Evolutionary conservation across 768 basidiomycete genomes (phyloP).

Genomic region (Lentinula guzmanii): DNA sequence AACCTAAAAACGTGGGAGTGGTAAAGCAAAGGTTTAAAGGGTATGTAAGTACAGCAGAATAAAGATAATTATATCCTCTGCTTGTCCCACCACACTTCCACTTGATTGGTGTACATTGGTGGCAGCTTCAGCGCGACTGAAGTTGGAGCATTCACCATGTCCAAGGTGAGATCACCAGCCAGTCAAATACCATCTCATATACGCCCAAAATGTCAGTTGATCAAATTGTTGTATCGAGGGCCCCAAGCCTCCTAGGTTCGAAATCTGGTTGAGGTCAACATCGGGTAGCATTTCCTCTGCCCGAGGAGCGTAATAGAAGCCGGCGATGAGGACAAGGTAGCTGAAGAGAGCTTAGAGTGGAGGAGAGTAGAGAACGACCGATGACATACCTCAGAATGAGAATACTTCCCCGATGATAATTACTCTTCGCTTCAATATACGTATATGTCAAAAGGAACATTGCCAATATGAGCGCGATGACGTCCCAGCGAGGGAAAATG

Average conservation of each 20-base stretch:
- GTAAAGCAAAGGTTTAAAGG: neutral
- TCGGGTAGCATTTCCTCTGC: conserved; percentile 30
- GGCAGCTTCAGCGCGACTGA: neutral
- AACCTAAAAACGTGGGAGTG: neutral
- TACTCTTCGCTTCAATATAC: conserved; percentile 97
- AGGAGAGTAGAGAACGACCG: neutral
- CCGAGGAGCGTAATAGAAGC: conserved; percentile 89
- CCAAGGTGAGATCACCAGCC: neutral
- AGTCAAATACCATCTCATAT: conserved; percentile 5
- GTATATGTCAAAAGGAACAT: conserved; percentile 99
- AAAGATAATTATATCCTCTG: neutral
- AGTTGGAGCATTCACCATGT: neutral
- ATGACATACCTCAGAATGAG: conserved; percentile 78
- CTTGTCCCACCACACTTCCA: neutral
- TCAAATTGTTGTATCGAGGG: conserved; percentile 24
- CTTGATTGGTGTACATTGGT: neutral
- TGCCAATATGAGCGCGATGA: conserved; percentile 87
- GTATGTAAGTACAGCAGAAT: neutral
- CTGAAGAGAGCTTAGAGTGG: conserved; percentile 30
- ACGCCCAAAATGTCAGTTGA: conserved; percentile 31
- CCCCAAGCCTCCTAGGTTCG: neutral
- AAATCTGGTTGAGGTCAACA: conserved; percentile 21
- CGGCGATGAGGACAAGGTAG: conserved; percentile 85
- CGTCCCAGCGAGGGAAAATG: conserved; percentile 98
- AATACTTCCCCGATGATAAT: conserved; percentile 96